Percentiles rank a stretch among this genome's conserved stretches.
Evolutionary conservation across 768 basidiomycete genomes (phyloP).

Genomic region (Antrodiella citrinella): DNA sequence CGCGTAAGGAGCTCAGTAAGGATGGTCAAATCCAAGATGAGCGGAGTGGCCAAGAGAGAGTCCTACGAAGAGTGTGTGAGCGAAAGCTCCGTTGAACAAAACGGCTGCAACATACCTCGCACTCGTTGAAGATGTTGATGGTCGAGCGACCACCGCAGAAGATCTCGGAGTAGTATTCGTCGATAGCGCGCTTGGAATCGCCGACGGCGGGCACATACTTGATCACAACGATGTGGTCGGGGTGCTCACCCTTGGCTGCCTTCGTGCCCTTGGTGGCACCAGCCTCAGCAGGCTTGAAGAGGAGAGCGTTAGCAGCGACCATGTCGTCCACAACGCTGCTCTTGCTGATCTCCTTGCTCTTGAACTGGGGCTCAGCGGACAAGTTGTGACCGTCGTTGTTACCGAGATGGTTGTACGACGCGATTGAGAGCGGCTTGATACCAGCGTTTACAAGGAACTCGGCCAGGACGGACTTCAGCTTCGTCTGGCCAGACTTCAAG

Average conservation of each 20-base stretch:
- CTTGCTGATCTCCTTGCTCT: slow-evolving; percentile 98
- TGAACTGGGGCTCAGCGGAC: slow-evolving; percentile 87
- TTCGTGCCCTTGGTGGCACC: slow-evolving; percentile 39
- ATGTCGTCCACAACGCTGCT: slow-evolving; percentile 96
- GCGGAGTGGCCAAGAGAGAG: slow-evolving; percentile 89
- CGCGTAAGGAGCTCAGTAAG: slow-evolving; percentile 92
- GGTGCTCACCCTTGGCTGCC: slow-evolving; percentile 85
- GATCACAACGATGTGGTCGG: slow-evolving; percentile 95
- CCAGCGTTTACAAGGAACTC: slow-evolving; percentile 99
- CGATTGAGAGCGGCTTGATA: slow-evolving; percentile 95
- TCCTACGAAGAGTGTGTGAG: slow-evolving; percentile 50
- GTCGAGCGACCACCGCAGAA: slow-evolving; percentile 92
- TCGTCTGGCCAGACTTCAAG: slow-evolving; percentile 96
- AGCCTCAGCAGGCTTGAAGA: slow-evolving; percentile 76
- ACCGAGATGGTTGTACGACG: slow-evolving; percentile 97
- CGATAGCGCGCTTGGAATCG: slow-evolving; percentile 98
- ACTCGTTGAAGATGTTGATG: slow-evolving; percentile 97
- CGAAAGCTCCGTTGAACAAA: slow-evolving; percentile 10
- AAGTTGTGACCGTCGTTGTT: slow-evolving; percentile 97
- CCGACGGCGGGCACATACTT: slow-evolving; percentile 96
- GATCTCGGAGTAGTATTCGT: slow-evolving; percentile 98
- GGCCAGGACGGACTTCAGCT: slow-evolving; percentile 93
- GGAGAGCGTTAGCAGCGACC: slow-evolving; percentile 83
- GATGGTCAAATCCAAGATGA: slow-evolving; percentile 91
- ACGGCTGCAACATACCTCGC: slow-evolving; percentile 61